Base-by-base conservation (phyloP, 768 basidiomycete genomes). In the Suillus luteus region DNA sequence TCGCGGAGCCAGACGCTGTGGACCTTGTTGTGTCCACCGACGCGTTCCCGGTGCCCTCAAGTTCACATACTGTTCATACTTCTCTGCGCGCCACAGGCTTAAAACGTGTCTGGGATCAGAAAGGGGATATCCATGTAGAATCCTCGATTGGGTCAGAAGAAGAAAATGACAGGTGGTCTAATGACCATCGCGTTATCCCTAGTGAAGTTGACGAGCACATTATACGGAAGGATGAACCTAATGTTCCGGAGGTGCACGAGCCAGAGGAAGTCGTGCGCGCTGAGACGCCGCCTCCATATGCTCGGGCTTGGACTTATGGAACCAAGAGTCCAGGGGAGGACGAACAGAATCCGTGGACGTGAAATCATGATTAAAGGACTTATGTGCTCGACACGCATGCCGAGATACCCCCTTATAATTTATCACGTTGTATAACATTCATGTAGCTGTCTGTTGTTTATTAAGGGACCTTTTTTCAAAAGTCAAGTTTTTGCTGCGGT, bases 1-100 rank as follows among this genome's bases (percentile, higher is more conserved):
- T 75, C 5, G 62, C 63, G 1, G 22, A 67, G 15, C 82, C 85
- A 2, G 91, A 98, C 66, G 95, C 96, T 1, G 89, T 98, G 1
- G 96, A 99, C 70, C 80, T 99, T 19, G 84, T 98, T 5, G 86
- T 96, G 0, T 66, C 66, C 8, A 49, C 59, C 15, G 69, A 75
- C 9, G 48, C 52, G 17, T 38, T 70, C 15, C 65, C 62, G 4
- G 66, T 68, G 14, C 70, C 70, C 1, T 59, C 71, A 19, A 60
- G 62, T 5, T 68, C 71, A 17, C 61, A 61, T 14, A 57, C 48
- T 17, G 38, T 38, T 0, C 68, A 67, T 61, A 17, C 59, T 27
- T 73, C 70, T 5, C 66, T 71, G 12, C 70, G 59, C 37, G 63
- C 67, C 7, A 68, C 69, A 2, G 62, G 31, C 22, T 33, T 76